A percentile compares a stretch with the other conserved stretches of the same genome.
phyloP scores from a whole-genome alignment of 164 flowering plant genomes.

The Vitis cinerea region DNA sequence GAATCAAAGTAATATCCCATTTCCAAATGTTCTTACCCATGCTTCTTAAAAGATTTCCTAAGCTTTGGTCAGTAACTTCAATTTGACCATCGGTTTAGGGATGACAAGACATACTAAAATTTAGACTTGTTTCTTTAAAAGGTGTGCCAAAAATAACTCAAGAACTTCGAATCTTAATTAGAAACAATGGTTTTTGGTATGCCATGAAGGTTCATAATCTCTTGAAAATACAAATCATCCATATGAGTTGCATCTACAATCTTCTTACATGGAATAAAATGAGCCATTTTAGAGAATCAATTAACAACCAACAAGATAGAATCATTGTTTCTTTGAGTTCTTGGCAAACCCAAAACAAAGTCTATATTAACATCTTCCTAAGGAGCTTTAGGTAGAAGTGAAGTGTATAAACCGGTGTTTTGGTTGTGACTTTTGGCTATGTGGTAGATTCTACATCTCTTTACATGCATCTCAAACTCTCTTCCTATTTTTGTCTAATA shows the following conservation, averaged over 20 bases:
- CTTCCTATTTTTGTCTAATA: too few species aligned
- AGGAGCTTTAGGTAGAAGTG: not conserved
- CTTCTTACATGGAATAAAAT: constrained; percentile 2
- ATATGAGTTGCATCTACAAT: not conserved
- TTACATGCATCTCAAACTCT: too few species aligned
- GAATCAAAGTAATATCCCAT: constrained; percentile 6
- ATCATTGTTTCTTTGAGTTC: not conserved
- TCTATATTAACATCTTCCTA: constrained; percentile 13
- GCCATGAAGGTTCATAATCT: not conserved
- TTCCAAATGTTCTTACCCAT: not conserved
- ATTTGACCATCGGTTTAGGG: constrained; percentile 2
- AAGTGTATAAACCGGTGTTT: not conserved
- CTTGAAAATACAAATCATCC: not conserved
- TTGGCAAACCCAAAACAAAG: not conserved
- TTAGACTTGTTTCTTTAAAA: constrained; percentile 3
- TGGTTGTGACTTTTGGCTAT: too few species aligned
- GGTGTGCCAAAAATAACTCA: constrained; percentile 3
- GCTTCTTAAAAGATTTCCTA: constrained; percentile 8
- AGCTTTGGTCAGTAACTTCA: not conserved
- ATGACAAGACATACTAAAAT: too few species aligned
- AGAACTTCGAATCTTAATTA: too few species aligned
- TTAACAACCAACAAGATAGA: constrained; percentile 3
- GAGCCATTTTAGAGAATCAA: not conserved
- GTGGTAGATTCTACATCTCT: too few species aligned
- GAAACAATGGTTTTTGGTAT: not conserved